Evolutionary conservation across 164 flowering plant species (phyloP).

Genomic region (Malania oleifera): DNA sequence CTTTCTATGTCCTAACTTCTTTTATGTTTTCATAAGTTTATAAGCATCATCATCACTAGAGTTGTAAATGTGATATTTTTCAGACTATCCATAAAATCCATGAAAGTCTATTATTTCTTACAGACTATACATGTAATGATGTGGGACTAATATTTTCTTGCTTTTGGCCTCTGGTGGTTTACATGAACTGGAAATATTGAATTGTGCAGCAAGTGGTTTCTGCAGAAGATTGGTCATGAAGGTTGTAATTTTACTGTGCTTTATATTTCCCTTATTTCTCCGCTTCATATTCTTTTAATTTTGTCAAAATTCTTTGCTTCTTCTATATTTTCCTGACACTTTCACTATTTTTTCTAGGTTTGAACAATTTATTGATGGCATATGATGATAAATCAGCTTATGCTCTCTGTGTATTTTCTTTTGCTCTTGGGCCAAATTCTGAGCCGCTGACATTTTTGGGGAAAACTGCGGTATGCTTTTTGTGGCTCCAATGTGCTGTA

Average conservation of each 20-base stretch:
- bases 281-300: not conserved
- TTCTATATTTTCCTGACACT: conserved; percentile 5
- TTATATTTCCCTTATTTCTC: not conserved
- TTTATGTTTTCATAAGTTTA: too few relatives aligned
- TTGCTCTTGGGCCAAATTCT: conserved; percentile 73
- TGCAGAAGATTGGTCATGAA: conserved; percentile 92
- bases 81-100: too few relatives aligned
- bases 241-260: conserved; percentile 33
- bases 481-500: not conserved
- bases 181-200: not conserved
- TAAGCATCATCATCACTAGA: too few relatives aligned
- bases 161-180: not conserved
- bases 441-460: conserved; percentile 89
- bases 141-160: not conserved
- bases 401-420: conserved; percentile 85
- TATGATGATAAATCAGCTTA: conserved; percentile 96
- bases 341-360: conserved; percentile 40
- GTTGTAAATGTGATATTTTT: too few relatives aligned
- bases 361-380: conserved; percentile 84
- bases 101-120: too few relatives aligned
- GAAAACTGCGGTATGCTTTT: conserved; percentile 59
- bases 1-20: too few relatives aligned
- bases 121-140: too few relatives aligned
- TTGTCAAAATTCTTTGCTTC: not conserved
- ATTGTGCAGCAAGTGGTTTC: conserved; percentile 88